Evolutionary conservation across 2,329 filamentous ascomycete genomes (phyloP), one percentile per base, ranked within the genome.

Genomic region (Didymella segeticola): DNA sequence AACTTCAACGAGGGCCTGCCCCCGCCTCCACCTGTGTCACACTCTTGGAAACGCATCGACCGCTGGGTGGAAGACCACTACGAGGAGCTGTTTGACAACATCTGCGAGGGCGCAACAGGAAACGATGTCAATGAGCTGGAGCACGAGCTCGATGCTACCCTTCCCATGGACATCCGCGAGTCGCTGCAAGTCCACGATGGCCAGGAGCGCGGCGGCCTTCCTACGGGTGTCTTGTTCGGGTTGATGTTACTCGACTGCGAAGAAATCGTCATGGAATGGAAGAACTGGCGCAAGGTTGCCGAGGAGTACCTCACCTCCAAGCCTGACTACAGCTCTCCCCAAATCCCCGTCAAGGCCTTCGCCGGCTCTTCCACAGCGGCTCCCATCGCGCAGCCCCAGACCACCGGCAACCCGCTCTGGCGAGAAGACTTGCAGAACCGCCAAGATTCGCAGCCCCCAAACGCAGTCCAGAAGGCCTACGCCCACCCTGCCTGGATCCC

Each of bases 51-150:
- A 72, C 90, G 93, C 75, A 97, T 99, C 71, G 93, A 98, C 73
- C 82, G 84, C 33, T 99, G 95, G 95, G 84, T 90, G 50, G 95
- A 98, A 69, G 90, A 95, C 58, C 91, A 98, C 77, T 99, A 97
- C 75, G 89, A 91, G 55, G 95, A 99, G 77, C 85, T 99, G 25
- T 95, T 82, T 66, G 95, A 99, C 76, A 93, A 99, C 74, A 80
- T 99, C 27, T 90, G 93, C 73, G 93, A 96, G 75, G 92, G 91
- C 25, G 92, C 89, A 71, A 98, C 95, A 5, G 83, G 86, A 70
- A 99, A 99, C 77, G 95, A 99, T 71, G 82, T 99, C 71, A 98
- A 97, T 75, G 95, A 98, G 76, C 81, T 99, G 47, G 95, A 99
- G 78, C 92, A 98, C 76, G 89, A 96, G 75, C 83, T 99, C 43